Evolutionary conservation across 2,329 filamentous ascomycete species (phyloP).

Genomic region (Chaetoscypha palmicola): DNA sequence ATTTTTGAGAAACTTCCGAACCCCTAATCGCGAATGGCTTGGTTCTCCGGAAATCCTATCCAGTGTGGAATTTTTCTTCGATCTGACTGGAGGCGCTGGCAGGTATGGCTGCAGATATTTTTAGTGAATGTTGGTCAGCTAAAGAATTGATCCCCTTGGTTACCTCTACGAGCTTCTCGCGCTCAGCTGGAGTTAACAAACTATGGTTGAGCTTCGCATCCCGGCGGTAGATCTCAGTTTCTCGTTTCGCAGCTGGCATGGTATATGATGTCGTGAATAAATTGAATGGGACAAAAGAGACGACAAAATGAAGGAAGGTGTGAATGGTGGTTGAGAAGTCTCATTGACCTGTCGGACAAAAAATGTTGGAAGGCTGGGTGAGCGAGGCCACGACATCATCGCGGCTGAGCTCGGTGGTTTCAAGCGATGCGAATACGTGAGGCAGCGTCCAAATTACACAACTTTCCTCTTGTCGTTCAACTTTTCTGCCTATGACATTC

Average conservation of each 20-base stretch:
- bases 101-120: conserved; percentile 28
- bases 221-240: conserved; percentile 38
- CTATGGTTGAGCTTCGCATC: conserved; percentile 39
- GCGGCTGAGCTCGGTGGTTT: conserved; percentile 7
- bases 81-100: conserved; percentile 23
- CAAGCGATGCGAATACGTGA: no score
- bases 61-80: conserved; percentile 24
- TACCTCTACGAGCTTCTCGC: conserved; percentile 41
- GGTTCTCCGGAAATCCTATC: conserved; percentile 22
- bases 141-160: conserved; percentile 7
- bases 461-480: no score
- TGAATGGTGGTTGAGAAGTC: not conserved
- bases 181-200: conserved; percentile 37
- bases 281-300: not conserved
- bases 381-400: conserved; percentile 15
- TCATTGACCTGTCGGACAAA: not conserved
- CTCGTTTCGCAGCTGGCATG: conserved; percentile 28
- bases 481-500: no score
- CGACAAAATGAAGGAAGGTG: conserved; percentile 1
- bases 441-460: no score
- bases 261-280: no score
- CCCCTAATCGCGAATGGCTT: conserved; percentile 38
- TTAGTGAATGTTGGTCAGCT: not conserved
- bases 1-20: conserved; percentile 54
- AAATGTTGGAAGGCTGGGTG: conserved; percentile 6